A percentile compares a stretch with the other conserved stretches of the same genome.
Evolutionary conservation across 192 early-diverging fungal species (phyloP).

Genomic region (Podila horticola): DNA sequence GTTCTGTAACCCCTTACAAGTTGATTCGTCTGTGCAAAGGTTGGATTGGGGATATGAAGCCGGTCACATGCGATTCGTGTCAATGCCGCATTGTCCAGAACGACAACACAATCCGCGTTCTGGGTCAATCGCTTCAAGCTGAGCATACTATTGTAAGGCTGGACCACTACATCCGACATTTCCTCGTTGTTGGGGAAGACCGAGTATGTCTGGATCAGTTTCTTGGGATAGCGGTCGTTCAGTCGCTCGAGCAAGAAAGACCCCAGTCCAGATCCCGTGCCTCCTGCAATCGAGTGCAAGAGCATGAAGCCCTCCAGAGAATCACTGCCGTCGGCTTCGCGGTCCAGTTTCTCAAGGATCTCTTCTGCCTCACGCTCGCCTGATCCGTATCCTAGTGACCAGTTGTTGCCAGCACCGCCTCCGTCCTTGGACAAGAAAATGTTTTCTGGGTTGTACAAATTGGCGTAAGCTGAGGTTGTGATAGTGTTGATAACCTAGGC

Average conservation of each 20-base stretch:
- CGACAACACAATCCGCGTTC: slow-evolving; percentile 97
- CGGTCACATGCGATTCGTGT: slow-evolving; percentile 92
- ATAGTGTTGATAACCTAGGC: slow-evolving; percentile 90
- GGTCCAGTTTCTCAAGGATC: slow-evolving; percentile 95
- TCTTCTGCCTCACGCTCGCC: slow-evolving; percentile 92
- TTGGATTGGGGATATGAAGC: slow-evolving; percentile 93
- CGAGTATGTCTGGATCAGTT: slow-evolving; percentile 96
- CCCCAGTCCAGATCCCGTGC: slow-evolving; percentile 97
- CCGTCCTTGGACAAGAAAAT: slow-evolving; percentile 93
- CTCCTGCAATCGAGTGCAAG: slow-evolving; percentile 97
- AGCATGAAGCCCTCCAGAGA: slow-evolving; percentile 97
- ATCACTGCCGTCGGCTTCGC: slow-evolving; percentile 96
- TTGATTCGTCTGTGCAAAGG: slow-evolving; percentile 96
- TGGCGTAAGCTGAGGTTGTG: slow-evolving; percentile 84
- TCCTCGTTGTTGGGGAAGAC: slow-evolving; percentile 98
- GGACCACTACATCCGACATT: slow-evolving; percentile 95
- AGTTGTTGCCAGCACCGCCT: slow-evolving; percentile 98
- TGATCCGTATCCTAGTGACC: slow-evolving; percentile 90
- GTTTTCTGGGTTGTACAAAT: slow-evolving; percentile 98
- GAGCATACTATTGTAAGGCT: slow-evolving; percentile 97
- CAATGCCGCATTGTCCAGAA: slow-evolving; percentile 95
- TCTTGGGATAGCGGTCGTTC: slow-evolving; percentile 96
- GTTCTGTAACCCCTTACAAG: slow-evolving; percentile 64
- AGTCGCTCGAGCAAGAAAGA: slow-evolving; percentile 92
- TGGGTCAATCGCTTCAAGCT: slow-evolving; percentile 89